Evolutionary conservation across 2,329 filamentous ascomycete species (phyloP).

Genomic region (Cladosporium sp.): DNA sequence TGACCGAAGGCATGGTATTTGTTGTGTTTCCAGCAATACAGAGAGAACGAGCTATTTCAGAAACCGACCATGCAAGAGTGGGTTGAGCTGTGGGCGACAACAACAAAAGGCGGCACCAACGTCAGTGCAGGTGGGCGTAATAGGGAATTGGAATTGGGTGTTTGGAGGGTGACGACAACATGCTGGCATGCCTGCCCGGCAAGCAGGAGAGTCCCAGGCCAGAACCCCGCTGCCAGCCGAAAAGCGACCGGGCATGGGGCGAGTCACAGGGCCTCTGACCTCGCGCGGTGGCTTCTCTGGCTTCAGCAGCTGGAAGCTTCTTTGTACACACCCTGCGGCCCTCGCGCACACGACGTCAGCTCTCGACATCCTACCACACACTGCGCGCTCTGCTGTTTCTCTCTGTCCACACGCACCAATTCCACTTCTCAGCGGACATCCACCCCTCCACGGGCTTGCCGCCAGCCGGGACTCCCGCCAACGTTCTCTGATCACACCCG

Average conservation of each 20-base stretch:
- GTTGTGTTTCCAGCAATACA: not conserved
- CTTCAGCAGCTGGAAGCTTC: not conserved
- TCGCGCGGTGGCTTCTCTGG: not conserved
- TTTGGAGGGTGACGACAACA: constrained; percentile 1
- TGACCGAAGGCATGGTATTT: constrained; percentile 76
- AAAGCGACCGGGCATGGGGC: not conserved
- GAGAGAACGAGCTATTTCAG: not conserved
- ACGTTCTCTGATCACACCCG: not conserved
- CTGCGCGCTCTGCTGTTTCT: not conserved
- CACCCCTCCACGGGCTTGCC: not conserved
- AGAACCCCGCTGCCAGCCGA: not conserved
- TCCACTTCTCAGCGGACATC: not conserved
- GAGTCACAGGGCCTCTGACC: not conserved
- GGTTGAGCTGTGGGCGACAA: not conserved
- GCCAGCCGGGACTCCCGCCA: not conserved
- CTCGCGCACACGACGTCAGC: not conserved
- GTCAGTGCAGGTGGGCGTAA: not conserved
- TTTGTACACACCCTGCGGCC: not conserved
- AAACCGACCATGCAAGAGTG: not conserved
- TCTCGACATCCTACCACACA: not conserved
- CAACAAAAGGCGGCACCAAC: not conserved
- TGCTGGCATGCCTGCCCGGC: not conserved
- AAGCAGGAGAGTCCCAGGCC: not conserved
- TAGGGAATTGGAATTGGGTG: constrained; percentile 1
- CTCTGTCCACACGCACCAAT: not conserved